phyloP scores from a whole-genome alignment of 768 basidiomycete genomes.

The Piloderma croceum region DNA sequence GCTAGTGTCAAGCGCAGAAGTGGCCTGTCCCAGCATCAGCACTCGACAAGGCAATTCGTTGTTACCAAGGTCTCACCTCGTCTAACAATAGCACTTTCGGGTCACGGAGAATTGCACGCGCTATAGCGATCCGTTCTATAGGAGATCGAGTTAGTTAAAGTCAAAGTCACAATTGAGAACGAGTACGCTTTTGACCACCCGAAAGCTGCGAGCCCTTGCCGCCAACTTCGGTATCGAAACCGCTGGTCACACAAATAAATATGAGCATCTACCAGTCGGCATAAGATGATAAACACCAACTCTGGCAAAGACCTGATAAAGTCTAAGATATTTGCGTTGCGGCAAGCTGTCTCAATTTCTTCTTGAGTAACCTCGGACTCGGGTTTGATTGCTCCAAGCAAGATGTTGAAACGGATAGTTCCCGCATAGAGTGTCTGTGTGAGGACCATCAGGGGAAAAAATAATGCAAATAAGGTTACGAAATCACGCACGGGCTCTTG shows the following conservation, averaged over 20 bases:
- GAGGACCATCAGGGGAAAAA: no score
- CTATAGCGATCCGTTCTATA: slow-evolving; percentile 71
- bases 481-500: no score
- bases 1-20: slow-evolving; percentile 84
- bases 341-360: slow-evolving; percentile 81
- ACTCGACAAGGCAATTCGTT: no score
- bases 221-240: slow-evolving; percentile 88
- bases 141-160: slow-evolving; percentile 1
- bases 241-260: slow-evolving; percentile 36
- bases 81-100: slow-evolving; percentile 85
- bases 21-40: slow-evolving; percentile 43
- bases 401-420: slow-evolving; percentile 84
- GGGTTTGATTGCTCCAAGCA: slow-evolving; percentile 80
- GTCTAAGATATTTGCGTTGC: slow-evolving; percentile 85
- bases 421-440: slow-evolving; percentile 92
- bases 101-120: slow-evolving; percentile 82
- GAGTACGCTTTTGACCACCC: slow-evolving; percentile 82
- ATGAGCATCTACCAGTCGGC: not conserved
- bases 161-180: no score
- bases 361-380: slow-evolving; percentile 74
- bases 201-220: slow-evolving; percentile 87
- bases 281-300: slow-evolving; percentile 46
- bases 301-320: slow-evolving; percentile 85
- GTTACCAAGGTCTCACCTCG: slow-evolving; percentile 40
- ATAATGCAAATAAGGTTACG: no score